A percentile compares a stretch with the other conserved stretches of the same genome.
phyloP scores from a whole-genome alignment of 1,284 basidiomycete genomes.

The Tausonia pullulans region DNA sequence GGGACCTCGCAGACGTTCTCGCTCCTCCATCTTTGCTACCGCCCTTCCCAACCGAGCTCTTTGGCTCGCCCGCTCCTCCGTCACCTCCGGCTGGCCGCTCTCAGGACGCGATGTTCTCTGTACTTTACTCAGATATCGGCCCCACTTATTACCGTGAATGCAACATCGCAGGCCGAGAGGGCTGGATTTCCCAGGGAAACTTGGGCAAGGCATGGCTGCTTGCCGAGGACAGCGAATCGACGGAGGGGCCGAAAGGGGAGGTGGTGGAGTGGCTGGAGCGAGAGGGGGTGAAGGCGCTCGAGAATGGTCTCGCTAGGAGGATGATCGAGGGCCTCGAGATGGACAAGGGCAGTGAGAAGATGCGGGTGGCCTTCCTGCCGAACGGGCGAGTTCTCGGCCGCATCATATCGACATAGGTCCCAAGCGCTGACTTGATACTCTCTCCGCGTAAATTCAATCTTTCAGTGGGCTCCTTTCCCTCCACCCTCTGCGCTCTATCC shows the following conservation, averaged over 20 bases:
- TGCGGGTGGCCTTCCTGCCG: background rate
- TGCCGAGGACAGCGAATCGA: background rate
- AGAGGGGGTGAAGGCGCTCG: background rate
- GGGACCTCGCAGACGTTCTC: background rate
- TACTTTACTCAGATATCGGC: slow-evolving; percentile 8
- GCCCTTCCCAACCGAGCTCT: background rate
- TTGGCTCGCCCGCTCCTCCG: background rate
- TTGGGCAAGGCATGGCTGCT: background rate
- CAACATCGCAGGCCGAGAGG: background rate
- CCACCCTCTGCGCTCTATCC: slow-evolving; percentile 1
- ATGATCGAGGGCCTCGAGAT: background rate
- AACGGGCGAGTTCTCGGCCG: background rate
- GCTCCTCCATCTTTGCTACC: background rate
- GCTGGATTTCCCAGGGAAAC: background rate
- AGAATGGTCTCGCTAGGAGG: background rate
- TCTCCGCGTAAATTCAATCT: background rate
- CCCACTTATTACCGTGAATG: background rate
- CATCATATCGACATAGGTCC: background rate
- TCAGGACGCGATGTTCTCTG: slow-evolving; percentile 3
- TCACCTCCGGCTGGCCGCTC: background rate
- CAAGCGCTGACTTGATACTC: background rate
- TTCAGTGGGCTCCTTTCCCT: slow-evolving; percentile 2
- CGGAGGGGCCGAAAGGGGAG: background rate
- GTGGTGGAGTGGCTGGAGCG: background rate
- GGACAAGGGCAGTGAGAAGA: background rate